A percentile compares a stretch with the other conserved stretches of the same genome.
Evolutionary conservation across 805 yeast species (phyloP).

Genomic region (Lachancea meyersii): DNA sequence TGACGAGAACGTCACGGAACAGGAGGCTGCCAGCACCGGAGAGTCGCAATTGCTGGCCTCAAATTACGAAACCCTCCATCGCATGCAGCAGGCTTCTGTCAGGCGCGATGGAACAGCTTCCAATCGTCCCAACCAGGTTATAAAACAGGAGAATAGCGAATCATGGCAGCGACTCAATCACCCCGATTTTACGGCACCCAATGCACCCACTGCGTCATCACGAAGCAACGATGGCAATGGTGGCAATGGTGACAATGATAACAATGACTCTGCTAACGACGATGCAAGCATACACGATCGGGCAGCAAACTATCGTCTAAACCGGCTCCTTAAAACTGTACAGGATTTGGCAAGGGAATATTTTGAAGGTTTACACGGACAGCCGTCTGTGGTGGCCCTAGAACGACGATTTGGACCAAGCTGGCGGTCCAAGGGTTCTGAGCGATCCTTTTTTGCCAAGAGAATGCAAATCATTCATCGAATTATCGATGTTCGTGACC

Average conservation of each 20-base stretch:
- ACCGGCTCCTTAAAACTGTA: constrained; percentile 24
- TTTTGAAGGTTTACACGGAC: constrained; percentile 25
- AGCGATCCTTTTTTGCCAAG: constrained; percentile 26
- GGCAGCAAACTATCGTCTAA: constrained; percentile 16
- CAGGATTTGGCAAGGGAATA: constrained; percentile 27
- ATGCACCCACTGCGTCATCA: neutral
- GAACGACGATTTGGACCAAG: constrained; percentile 28
- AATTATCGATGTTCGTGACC: constrained; percentile 18
- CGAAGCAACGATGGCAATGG: neutral
- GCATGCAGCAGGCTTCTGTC: neutral
- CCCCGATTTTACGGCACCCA: constrained; percentile 1
- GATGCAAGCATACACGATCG: neutral
- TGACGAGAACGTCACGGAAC: constrained; percentile 15
- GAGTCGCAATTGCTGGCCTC: constrained; percentile 4
- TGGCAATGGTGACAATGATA: neutral
- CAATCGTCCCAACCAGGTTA: neutral
- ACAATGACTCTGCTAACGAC: no score
- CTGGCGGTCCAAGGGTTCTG: constrained; percentile 27
- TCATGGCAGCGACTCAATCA: constrained; percentile 5
- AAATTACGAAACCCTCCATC: neutral
- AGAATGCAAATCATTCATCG: constrained; percentile 25
- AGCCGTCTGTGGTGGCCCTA: constrained; percentile 24
- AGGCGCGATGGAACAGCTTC: neutral
- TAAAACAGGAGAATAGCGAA: constrained; percentile 2
- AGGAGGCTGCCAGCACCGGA: constrained; percentile 11